A percentile compares a stretch with the other conserved stretches of the same genome.
phyloP scores from a whole-genome alignment of 352 stramenopile genomes.

The Saprolegnia diclina region DNA sequence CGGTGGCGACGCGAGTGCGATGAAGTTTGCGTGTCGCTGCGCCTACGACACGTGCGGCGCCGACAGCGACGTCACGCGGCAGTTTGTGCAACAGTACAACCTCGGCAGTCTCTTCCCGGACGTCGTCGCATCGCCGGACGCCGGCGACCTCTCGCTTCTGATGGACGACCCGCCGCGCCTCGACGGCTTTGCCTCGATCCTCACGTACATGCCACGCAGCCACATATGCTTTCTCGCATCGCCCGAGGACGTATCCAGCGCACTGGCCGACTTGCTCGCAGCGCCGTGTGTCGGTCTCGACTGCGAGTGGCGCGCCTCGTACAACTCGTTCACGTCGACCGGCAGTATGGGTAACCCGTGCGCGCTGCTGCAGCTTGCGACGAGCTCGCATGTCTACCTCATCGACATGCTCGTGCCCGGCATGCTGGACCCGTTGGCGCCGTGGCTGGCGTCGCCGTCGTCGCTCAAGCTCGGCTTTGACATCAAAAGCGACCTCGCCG shows the following conservation, averaged over 20 bases:
- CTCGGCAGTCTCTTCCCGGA: conserved; percentile 40
- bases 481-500: conserved; percentile 53
- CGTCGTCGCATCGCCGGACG: conserved; percentile 35
- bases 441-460: conserved; percentile 41
- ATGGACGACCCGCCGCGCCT: conserved; percentile 42
- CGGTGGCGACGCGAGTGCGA: conserved; percentile 28
- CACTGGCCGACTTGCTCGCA: conserved; percentile 37
- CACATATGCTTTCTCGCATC: conserved; percentile 63
- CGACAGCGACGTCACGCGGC: conserved; percentile 38
- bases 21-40: conserved; percentile 51
- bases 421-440: conserved; percentile 30
- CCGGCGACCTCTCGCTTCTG: conserved; percentile 31
- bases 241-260: conserved; percentile 32
- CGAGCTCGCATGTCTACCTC: conserved; percentile 49
- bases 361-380: conserved; percentile 64
- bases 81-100: conserved; percentile 49
- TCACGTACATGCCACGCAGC: conserved; percentile 35
- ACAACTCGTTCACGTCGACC: conserved; percentile 29
- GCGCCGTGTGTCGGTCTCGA: conserved; percentile 62
- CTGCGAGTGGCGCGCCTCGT: conserved; percentile 68
- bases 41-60: conserved; percentile 43
- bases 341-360: conserved; percentile 35
- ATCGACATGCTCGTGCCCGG: conserved; percentile 51
- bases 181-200: conserved; percentile 44
- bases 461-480: conserved; percentile 75